phyloP scores from a whole-genome alignment of 495 filamentous ascomycete genomes.

The Apodospora peruviana region DNA sequence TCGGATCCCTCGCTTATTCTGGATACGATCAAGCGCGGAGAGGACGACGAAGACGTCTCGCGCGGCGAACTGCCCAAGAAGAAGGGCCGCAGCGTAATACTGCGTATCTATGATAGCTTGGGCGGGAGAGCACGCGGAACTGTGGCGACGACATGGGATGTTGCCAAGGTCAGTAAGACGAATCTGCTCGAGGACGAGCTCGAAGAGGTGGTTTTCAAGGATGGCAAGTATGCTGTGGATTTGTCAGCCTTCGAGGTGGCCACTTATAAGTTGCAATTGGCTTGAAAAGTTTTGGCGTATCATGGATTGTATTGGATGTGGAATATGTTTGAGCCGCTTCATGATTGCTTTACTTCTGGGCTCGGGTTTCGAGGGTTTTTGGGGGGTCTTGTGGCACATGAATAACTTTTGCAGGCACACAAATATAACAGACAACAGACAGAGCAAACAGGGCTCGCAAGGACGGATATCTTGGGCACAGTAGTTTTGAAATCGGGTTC shows the following conservation, averaged over 20 bases:
- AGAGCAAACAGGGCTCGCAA: too few relatives aligned
- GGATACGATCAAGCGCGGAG: constrained; percentile 84
- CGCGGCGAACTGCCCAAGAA: constrained; percentile 61
- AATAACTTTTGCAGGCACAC: too few relatives aligned
- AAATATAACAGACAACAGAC: too few relatives aligned
- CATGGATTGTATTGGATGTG: too few relatives aligned
- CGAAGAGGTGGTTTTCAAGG: constrained; percentile 48
- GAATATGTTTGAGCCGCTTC: too few relatives aligned
- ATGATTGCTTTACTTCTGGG: too few relatives aligned
- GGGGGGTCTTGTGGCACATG: too few relatives aligned
- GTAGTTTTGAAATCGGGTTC: too few relatives aligned
- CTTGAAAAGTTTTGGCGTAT: too few relatives aligned
- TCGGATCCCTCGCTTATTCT: constrained; percentile 57
- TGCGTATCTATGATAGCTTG: constrained; percentile 87
- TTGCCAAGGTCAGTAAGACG: constrained; percentile 72
- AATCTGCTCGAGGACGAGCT: constrained; percentile 73
- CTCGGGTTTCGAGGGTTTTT: too few relatives aligned
- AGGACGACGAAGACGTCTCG: constrained; percentile 89
- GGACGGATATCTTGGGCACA: too few relatives aligned
- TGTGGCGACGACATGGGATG: constrained; percentile 58
- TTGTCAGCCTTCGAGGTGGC: constrained; percentile 87
- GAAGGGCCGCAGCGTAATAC: constrained; percentile 69
- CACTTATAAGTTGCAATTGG: constrained; percentile 71
- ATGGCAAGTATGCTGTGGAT: constrained; percentile 55
- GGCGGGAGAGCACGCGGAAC: constrained; percentile 69